Evolutionary conservation across 306 rosid species (phyloP), one percentile per base, ranked within the genome.

Genomic region (Quercus bicolor): DNA sequence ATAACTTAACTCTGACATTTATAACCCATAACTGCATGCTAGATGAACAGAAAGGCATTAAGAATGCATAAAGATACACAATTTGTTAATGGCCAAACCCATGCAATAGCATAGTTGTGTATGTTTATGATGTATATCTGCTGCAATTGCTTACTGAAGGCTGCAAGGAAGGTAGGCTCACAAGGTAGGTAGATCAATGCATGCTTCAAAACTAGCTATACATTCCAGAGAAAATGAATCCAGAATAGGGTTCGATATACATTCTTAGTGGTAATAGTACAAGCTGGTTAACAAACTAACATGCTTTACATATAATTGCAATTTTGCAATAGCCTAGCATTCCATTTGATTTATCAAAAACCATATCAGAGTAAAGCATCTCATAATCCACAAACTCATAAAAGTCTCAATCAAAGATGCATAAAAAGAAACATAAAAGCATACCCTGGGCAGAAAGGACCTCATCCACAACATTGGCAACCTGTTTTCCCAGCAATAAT

Each of bases 401-500:
- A 57, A 48, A 37, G 37, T 62, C 78, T 77, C 65, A 69, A 69
- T 15, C 26, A 72, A 31, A 55, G 19, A 68, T 57, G 6, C 66
- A 77, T 68, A 12, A 70, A 6, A 51, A 64, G 13, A 66, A 66
- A 66, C 24, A 66, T 20, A 73, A 76, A 76, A 72, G 57, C 78
- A 53, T 88, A 93, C 99, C 99, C 90, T 89, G 96, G 70, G 86
- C 91, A 55, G 72, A 70, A 14, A 96, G 89, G 75, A 61, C 29
- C 13, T 91, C 94, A 81, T 96, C 98, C 15, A 89, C 91, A 52
- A 68, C 92, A 56, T 78, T 84, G 0, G 93, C 99, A 4, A 93
- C 90, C 98, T 94, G 88, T 74, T 70, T 70, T 56, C 24, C 33
- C 77, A 78, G 82, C 71, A 56, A 61, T 37, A 59, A 84, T n/a